A percentile compares a stretch with the other conserved stretches of the same genome.
Conservation (phyloP, 768 basidiomycete genomes). For the Mrakia hoshinonis region DNA sequence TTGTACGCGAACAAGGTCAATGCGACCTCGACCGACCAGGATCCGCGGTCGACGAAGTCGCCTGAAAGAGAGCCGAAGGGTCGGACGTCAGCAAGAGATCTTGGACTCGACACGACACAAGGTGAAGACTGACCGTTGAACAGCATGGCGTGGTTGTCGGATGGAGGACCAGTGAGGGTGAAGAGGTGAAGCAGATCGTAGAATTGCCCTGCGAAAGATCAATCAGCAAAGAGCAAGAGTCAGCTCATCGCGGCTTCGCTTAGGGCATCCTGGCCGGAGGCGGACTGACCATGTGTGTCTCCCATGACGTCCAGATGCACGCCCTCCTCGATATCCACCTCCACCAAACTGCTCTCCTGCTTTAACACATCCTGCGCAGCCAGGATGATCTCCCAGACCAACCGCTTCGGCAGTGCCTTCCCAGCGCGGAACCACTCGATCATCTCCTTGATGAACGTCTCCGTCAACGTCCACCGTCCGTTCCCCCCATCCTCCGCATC, state of each 20-base stretch:
- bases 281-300: conserved; percentile 70
- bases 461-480: conserved; percentile 54
- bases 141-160: conserved; percentile 57
- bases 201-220: conserved; percentile 61
- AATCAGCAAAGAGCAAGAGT: background rate
- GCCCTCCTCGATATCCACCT: conserved; percentile 63
- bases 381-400: conserved; percentile 91
- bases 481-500: conserved; percentile 44
- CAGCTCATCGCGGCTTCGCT: background rate
- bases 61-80: conserved; percentile 66
- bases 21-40: conserved; percentile 51
- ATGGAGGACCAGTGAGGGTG: conserved; percentile 75
- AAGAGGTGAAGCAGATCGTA: conserved; percentile 86
- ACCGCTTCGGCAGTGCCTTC: conserved; percentile 79
- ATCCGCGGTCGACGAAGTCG: conserved; percentile 92
- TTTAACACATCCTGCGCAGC: conserved; percentile 68
- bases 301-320: conserved; percentile 87
- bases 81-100: background rate
- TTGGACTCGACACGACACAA: background rate
- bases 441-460: conserved; percentile 74
- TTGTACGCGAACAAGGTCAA: conserved; percentile 90
- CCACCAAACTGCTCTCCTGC: conserved; percentile 71
- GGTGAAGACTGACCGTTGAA: conserved; percentile 37
- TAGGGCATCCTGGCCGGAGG: background rate
- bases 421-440: conserved; percentile 86